Base-by-base conservation (phyloP, 2,329 filamentous ascomycete genomes). In the Fusarium napiforme region DNA sequence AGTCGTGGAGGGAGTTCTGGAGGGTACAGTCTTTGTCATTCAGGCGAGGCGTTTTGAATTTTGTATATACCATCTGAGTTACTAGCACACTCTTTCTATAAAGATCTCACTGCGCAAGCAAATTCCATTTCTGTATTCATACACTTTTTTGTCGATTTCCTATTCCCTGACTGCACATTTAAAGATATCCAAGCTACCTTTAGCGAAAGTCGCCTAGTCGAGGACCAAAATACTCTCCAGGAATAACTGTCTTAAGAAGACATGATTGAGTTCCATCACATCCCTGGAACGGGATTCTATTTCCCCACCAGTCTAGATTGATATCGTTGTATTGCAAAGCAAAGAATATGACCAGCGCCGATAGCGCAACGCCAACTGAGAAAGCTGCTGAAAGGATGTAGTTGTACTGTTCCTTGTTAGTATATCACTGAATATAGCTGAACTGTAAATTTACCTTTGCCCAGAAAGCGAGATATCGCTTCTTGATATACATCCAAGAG, bases 321-420 rank as follows among this genome's bases (percentile, higher is more conserved):
- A 82, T 72, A 7, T 78, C 76, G 2, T 76, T 77, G 71, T 81
- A 85, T 71, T 85, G 81, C 7, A 88, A 77, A 14, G 82, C 81
- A 71, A 88, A 88, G 79, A 87, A 85, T 50, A 86, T 84, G 58
- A 88, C 64, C 28, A 88, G 80, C 18, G 79, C 85, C 0, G 85
- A 79, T 46, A 88, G 79, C 23, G 86, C 85, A 26, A 88, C 82
- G 5, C 82, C 85, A 0, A 81, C 80, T 2, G 82, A 84, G 60
- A 86, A 83, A 2, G 85, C 81, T 1, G 85, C 84, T 2, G 86
- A 85, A 6, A 87, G 79, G 26, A 87, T 85, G 64, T 85, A 87
- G 75, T 86, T 83, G 75, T 83, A 82, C 81, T 84, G 63, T 79
- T 80, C 62, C 5, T 43, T 14, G 9, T 79, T 56, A 78, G 74